These are phyloP conservation scores for Cladobotryum mycophilum DNA, from an alignment of 2,329 filamentous ascomycete genomes.

Conservation along the genomic window DNA sequence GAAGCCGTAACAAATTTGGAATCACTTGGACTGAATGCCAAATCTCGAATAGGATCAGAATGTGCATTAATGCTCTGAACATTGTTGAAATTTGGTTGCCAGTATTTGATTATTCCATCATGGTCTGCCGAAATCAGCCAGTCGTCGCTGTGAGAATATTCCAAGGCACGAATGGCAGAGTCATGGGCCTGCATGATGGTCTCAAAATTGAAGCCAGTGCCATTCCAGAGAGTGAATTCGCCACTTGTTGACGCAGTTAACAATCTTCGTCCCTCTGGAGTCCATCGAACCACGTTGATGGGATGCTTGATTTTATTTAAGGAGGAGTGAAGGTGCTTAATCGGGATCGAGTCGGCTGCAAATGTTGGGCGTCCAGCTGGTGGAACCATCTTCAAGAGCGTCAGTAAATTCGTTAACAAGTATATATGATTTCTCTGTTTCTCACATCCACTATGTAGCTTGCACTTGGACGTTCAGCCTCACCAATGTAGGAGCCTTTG, in stretches of 20 bases:
- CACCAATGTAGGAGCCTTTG: slow-evolving; percentile 63
- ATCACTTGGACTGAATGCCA: slow-evolving; percentile 91
- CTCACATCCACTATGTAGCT: slow-evolving; percentile 84
- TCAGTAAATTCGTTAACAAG: slow-evolving; percentile 13
- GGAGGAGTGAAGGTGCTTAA: slow-evolving; percentile 96
- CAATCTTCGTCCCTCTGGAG: slow-evolving; percentile 84
- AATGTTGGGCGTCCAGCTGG: slow-evolving; percentile 68
- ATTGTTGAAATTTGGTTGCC: slow-evolving; percentile 99
- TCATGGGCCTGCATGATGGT: slow-evolving; percentile 99
- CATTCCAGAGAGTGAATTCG: slow-evolving; percentile 98
- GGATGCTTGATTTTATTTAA: slow-evolving; percentile 98
- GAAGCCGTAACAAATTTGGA: slow-evolving; percentile 94
- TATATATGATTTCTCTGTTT: neutral
- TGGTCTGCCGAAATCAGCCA: slow-evolving; percentile 96
- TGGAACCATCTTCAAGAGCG: slow-evolving; percentile 65
- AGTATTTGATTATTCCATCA: slow-evolving; percentile 94
- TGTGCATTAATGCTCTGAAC: slow-evolving; percentile 92
- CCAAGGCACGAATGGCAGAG: slow-evolving; percentile 71
- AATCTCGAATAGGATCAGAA: slow-evolving; percentile 78
- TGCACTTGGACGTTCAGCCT: slow-evolving; percentile 75
- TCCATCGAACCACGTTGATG: slow-evolving; percentile 96
- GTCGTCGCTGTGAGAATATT: slow-evolving; percentile 92
- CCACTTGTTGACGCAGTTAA: slow-evolving; percentile 93
- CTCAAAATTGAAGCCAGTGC: slow-evolving; percentile 98
- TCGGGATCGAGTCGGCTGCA: slow-evolving; percentile 81